Base-by-base conservation (phyloP, 768 basidiomycete species). In the Amanita inopinata region DNA sequence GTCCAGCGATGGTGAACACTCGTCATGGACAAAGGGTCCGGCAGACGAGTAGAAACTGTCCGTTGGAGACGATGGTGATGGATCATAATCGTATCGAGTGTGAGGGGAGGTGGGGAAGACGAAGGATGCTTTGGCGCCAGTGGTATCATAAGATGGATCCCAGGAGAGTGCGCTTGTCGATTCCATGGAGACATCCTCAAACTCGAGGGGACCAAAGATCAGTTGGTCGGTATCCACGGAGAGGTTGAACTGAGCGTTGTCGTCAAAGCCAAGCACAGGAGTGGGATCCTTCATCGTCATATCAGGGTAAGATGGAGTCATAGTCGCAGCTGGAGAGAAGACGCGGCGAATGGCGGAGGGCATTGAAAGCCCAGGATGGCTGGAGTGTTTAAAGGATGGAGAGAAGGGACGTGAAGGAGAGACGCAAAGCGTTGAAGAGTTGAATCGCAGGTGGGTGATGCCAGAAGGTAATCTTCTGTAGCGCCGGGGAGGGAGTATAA, bases 191-290 rank as follows among this genome's bases (percentile, higher is more conserved):
- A 42, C 45, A 33, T 78, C 73, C 52, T 80, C 78, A 53, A 78
- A 64, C 52, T 80, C 76, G 56, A 76, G 61, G 49, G 69, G 67
- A 33, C 72, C 74, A 53, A 80, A 78, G 57, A 78, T 67, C 62
- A 77, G 63, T 46, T 72, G 67, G 55, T 76, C 73, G 17, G 56
- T 50, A 52, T 76, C 72, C 14, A 18, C 1, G n/a, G 59, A 49
- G 33, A 56, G 23, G 38, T 59, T 51, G 53, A 64, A 66, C 46
- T 53, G 52, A 20, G 40, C 24, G 38, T 52, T 42, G 46, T 66
- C 61, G 53, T 69, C 62, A 54, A 64, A 63, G 55, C 46, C 57
- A 51, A 66, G 56, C 39, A 61, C 51, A 40, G 60, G 52, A n/a
- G 56, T 45, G 19, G 56, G 33, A 41, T 55, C 53, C 50, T 61